Percentiles rank a stretch among this genome's conserved stretches.
Conservation (phyloP, 768 basidiomycete genomes). For the Boletus coccyginus region DNA sequence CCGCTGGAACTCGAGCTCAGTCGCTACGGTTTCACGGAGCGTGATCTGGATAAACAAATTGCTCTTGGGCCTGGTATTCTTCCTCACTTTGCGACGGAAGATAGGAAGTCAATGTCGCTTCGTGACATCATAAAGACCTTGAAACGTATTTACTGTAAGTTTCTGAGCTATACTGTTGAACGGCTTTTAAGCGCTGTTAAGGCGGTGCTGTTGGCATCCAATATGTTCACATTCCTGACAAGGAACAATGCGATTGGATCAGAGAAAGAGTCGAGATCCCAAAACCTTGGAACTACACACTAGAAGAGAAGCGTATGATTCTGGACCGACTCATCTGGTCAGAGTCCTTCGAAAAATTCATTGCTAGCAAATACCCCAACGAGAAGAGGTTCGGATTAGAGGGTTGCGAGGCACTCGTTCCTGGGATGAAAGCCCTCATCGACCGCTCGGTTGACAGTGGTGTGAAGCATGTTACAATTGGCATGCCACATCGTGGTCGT, state of each 20-base stretch:
- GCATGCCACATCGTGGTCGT: conserved; percentile 99
- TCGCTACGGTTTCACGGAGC: conserved; percentile 92
- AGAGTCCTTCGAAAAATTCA: conserved; percentile 99
- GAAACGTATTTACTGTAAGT: conserved; percentile 92
- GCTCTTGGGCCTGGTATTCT: conserved; percentile 94
- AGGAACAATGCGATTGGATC: conserved; percentile 99
- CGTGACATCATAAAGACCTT: conserved; percentile 89
- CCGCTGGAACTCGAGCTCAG: conserved; percentile 93
- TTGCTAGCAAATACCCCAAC: conserved; percentile 97
- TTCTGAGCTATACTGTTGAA: background rate
- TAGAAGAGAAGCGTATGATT: conserved; percentile 99
- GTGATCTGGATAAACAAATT: conserved; percentile 93
- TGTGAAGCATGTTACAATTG: conserved; percentile 93
- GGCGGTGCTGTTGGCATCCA: conserved; percentile 88
- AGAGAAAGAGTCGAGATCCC: conserved; percentile 94
- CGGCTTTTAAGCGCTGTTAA: conserved; percentile 29
- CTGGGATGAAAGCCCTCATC: conserved; percentile 99
- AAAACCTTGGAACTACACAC: conserved; percentile 94
- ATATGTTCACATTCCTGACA: conserved; percentile 95
- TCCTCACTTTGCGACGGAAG: conserved; percentile 88
- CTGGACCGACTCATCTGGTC: conserved; percentile 99
- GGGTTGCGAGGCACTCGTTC: conserved; percentile 95
- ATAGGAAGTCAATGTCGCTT: conserved; percentile 83
- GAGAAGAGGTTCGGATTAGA: conserved; percentile 99
- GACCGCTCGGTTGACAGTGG: conserved; percentile 97